Conservation (phyloP, 352 stramenopile genomes). For the Albugo candida region DNA sequence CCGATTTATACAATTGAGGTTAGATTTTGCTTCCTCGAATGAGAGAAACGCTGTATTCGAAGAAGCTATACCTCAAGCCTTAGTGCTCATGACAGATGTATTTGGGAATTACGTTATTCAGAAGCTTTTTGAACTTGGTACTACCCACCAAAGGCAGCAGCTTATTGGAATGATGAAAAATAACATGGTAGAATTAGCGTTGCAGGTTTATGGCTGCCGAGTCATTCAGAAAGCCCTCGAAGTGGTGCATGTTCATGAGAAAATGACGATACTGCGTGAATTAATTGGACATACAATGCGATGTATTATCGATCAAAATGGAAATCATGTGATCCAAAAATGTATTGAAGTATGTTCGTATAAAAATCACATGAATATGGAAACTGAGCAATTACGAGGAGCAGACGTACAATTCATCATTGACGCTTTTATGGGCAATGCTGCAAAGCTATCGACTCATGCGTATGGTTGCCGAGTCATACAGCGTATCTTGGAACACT, state of each 20-base stretch:
- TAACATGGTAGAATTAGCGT: constrained; percentile 88
- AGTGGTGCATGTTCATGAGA: constrained; percentile 44
- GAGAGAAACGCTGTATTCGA: constrained; percentile 54
- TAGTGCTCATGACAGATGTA: constrained; percentile 82
- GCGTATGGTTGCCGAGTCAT: constrained; percentile 97
- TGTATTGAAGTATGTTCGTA: constrained; percentile 84
- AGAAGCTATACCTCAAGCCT: constrained; percentile 62
- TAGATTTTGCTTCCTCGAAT: constrained; percentile 66
- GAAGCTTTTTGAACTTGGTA: constrained; percentile 93
- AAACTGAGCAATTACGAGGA: constrained; percentile 11
- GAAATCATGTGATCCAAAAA: constrained; percentile 99
- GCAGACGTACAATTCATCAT: constrained; percentile 96
- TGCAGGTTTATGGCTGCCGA: constrained; percentile 93
- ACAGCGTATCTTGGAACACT: constrained; percentile 95
- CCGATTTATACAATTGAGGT: constrained; percentile 76
- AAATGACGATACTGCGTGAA: constrained; percentile 59
- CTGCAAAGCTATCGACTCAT: constrained; percentile 84
- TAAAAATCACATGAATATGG: constrained; percentile 15
- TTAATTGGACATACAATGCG: constrained; percentile 67
- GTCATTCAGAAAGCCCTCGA: constrained; percentile 92
- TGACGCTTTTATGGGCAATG: constrained; percentile 85
- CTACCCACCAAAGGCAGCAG: constrained; percentile 61
- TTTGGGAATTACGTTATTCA: constrained; percentile 99
- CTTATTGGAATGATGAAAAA: constrained; percentile 76
- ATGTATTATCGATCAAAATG: constrained; percentile 95